phyloP scores from a whole-genome alignment of 805 yeast genomes.

The Cyberlindnera euphorbiiphila region DNA sequence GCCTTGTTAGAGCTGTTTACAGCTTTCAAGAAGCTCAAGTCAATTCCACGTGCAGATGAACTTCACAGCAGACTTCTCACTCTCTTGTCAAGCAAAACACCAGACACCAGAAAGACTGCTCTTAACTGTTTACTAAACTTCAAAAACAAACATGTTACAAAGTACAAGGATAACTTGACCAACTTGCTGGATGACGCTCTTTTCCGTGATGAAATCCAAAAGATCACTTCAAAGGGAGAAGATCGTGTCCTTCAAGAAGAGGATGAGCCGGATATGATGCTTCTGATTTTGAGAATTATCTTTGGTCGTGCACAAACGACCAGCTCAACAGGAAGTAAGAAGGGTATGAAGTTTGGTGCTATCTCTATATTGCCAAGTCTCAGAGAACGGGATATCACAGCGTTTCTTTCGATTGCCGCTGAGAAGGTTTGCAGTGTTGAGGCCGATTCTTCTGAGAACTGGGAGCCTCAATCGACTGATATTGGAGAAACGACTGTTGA shows the following conservation, averaged over 20 bases:
- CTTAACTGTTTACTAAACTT: constrained; percentile 64
- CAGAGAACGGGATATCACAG: constrained; percentile 44
- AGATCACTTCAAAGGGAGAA: constrained; percentile 50
- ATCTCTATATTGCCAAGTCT: constrained; percentile 59
- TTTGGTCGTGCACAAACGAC: constrained; percentile 83
- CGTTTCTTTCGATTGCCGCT: constrained; percentile 62
- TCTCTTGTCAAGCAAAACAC: constrained; percentile 56
- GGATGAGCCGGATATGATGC: constrained; percentile 62
- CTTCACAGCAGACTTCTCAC: constrained; percentile 50
- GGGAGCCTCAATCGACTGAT: constrained; percentile 14
- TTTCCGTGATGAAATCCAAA: constrained; percentile 80
- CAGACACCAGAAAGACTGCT: constrained; percentile 68
- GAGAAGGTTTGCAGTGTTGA: constrained; percentile 43
- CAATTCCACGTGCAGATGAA: constrained; percentile 46
- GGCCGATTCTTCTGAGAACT: constrained; percentile 19
- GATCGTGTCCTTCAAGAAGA: constrained; percentile 52
- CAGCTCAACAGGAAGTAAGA: constrained; percentile 62
- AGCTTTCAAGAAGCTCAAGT: constrained; percentile 58
- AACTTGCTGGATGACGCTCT: constrained; percentile 78
- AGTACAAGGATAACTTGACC: constrained; percentile 67
- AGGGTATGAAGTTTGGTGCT: constrained; percentile 69
- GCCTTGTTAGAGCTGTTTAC: constrained; percentile 58
- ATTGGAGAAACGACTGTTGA: constrained; percentile 28
- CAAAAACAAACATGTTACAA: constrained; percentile 52
- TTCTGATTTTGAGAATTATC: constrained; percentile 68